Base-by-base conservation (phyloP, 306 rosid species). In the Ceratonia siliqua region DNA sequence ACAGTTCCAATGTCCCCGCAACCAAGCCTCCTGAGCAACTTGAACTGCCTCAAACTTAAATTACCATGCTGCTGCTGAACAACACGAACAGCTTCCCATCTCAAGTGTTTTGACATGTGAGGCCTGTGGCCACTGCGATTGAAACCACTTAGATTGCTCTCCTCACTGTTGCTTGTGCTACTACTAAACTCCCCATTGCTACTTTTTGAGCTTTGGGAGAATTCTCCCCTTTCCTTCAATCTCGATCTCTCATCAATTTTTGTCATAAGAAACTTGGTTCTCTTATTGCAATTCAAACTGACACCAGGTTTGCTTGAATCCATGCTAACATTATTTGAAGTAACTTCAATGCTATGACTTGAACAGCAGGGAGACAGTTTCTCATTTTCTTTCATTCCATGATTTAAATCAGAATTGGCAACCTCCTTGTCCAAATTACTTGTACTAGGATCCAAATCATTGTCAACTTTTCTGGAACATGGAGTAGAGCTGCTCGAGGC, bases 1-100 rank as follows among this genome's bases (percentile, higher is more conserved):
- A 94, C 99, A 17, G 97, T 91, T 78, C 99, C 99, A 58, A 94
- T 90, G 80, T 94, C 99, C 81, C 99, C 99, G 24, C 94, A 87
- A 82, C 99, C 99, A 61, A 94, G 92, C 85, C 83, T 94, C 87
- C 85, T 82, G 49, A 87, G 79, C 76, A 90, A 56, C 86, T 87
- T 90, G 74, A 94, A 94, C 81, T 94, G 90, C 85, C 79, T 88
- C 82, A 92, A 68, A 84, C 85, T 72, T 74, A 94, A 70, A 85
- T 70, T 87, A 79, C 93, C 93, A 61, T 92, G 86, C 85, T 86
- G 88, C 75, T 86, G 89, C 78, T 86, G 96, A 68, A 86, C 83
- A 33, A 72, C 80, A 41, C 78, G 87, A 77, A 94, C 73, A 77
- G 97, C 97, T 86, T 90, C 96, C 99, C 99, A 94, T 82, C 94